These are phyloP conservation scores for Pleurotus eryngii DNA, from an alignment of 768 basidiomycete species.

Conservation along the genomic window DNA sequence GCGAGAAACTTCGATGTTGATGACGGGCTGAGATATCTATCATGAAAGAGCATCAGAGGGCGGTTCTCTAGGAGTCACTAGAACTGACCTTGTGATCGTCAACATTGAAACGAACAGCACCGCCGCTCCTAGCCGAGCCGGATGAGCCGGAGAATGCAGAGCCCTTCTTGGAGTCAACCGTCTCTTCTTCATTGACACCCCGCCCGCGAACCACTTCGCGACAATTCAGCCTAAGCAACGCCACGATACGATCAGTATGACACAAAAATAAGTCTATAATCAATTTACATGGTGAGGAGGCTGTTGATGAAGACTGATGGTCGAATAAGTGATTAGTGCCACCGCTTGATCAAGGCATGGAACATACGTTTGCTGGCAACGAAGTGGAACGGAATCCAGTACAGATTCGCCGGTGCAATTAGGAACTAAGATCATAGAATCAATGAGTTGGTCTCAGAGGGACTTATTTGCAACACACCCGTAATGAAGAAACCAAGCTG, in stretches of 20 bases:
- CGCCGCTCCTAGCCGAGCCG: slow-evolving; percentile 2
- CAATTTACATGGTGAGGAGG: slow-evolving; percentile 15
- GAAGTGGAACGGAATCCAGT: slow-evolving; percentile 27
- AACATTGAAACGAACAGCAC: slow-evolving; percentile 11
- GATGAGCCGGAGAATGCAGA: not conserved
- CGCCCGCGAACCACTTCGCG: slow-evolving; percentile 14
- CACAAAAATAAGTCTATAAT: not conserved
- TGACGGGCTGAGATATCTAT: not conserved
- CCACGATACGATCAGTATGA: not conserved
- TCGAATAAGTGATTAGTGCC: not conserved
- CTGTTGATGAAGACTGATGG: slow-evolving; percentile 21
- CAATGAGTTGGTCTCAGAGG: too few species aligned
- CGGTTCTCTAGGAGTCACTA: too few species aligned
- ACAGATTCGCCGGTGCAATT: slow-evolving; percentile 14
- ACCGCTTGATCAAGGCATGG: not conserved
- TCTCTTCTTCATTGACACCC: slow-evolving; percentile 17
- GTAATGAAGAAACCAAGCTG: slow-evolving; percentile 18
- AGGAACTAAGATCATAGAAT: slow-evolving; percentile 14
- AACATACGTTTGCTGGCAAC: slow-evolving; percentile 20
- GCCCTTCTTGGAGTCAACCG: slow-evolving; percentile 4
- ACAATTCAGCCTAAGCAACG: slow-evolving; percentile 17
- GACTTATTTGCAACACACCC: slow-evolving; percentile 11
- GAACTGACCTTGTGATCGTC: slow-evolving; percentile 6
- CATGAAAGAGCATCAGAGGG: not conserved
- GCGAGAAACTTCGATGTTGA: slow-evolving; percentile 8